These are phyloP conservation scores for Talaromyces wortmannii DNA, from an alignment of 495 filamentous ascomycete species.

Conservation along the genomic window DNA sequence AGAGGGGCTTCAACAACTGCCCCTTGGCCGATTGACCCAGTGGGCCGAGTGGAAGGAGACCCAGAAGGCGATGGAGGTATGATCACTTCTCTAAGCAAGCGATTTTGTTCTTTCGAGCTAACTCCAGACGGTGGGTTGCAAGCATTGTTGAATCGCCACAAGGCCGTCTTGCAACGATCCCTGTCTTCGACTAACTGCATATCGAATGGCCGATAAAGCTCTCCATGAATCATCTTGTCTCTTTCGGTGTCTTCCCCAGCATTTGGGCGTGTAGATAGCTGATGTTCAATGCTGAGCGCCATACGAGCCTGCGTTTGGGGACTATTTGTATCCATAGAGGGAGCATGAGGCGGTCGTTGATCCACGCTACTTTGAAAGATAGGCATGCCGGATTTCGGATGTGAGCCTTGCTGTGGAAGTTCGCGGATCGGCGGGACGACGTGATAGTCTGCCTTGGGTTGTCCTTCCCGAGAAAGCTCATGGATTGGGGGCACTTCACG, in stretches of 20 bases:
- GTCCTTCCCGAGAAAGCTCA: slow-evolving; percentile 33
- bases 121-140: slow-evolving; percentile 72
- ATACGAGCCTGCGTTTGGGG: slow-evolving; percentile 39
- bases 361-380: slow-evolving; percentile 29
- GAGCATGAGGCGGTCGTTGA: slow-evolving; percentile 24
- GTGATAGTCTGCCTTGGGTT: slow-evolving; percentile 32
- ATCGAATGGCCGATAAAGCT: slow-evolving; percentile 72
- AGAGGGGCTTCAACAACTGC: slow-evolving; percentile 86
- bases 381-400: slow-evolving; percentile 28
- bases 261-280: slow-evolving; percentile 24
- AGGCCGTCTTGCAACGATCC: slow-evolving; percentile 74
- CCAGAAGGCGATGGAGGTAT: slow-evolving; percentile 41
- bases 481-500: slow-evolving; percentile 38
- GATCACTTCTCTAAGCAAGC: slow-evolving; percentile 72
- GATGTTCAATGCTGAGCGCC: slow-evolving; percentile 39
- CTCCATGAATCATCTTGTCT: slow-evolving; percentile 88
- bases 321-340: slow-evolving; percentile 30
- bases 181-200: slow-evolving; percentile 77
- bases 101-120: slow-evolving; percentile 69
- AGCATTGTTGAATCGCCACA: slow-evolving; percentile 86
- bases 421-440: slow-evolving; percentile 38
- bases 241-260: slow-evolving; percentile 62
- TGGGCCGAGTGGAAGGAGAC: slow-evolving; percentile 22
- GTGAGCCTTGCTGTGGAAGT: slow-evolving; percentile 23
- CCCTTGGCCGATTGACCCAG: slow-evolving; percentile 65